A percentile compares a stretch with the other conserved stretches of the same genome.
These are phyloP conservation scores for Aspergillus sp. DNA, from an alignment of 2,329 filamentous ascomycete genomes.

Conservation along the genomic window DNA sequence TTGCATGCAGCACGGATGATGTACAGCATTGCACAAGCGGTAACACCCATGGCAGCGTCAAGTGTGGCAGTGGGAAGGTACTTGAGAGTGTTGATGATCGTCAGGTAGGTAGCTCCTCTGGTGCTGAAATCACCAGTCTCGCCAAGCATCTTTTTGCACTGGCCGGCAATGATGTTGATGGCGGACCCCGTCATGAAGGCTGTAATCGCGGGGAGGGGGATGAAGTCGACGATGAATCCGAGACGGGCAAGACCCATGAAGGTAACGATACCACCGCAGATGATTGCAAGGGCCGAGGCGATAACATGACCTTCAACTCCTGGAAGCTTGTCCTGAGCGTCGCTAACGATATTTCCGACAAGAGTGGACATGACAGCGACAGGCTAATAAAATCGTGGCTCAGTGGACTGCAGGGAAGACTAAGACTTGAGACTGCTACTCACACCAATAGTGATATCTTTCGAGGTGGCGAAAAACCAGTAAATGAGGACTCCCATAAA, in stretches of 20 bases:
- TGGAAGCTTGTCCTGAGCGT: constrained; percentile 62
- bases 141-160: constrained; percentile 81
- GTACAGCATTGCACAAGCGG: constrained; percentile 78
- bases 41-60: constrained; percentile 90
- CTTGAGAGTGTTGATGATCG: constrained; percentile 82
- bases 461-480: constrained; percentile 98
- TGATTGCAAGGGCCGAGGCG: constrained; percentile 76
- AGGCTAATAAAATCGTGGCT: constrained; percentile 58
- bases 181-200: constrained; percentile 98
- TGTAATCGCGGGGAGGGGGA: constrained; percentile 85
- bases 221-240: constrained; percentile 92
- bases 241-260: constrained; percentile 77
- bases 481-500: constrained; percentile 96
- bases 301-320: constrained; percentile 65
- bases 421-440: constrained; percentile 40
- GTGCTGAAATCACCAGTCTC: constrained; percentile 69
- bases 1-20: constrained; percentile 70
- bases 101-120: constrained; percentile 76
- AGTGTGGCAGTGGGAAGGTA: constrained; percentile 67
- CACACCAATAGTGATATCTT: constrained; percentile 96
- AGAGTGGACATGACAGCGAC: constrained; percentile 95
- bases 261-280: constrained; percentile 76
- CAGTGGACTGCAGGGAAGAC: neutral
- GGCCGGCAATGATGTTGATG: constrained; percentile 82
- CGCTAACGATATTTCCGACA: constrained; percentile 77